A percentile compares a stretch with the other conserved stretches of the same genome.
These are phyloP conservation scores for Nadsonia commutata DNA, from an alignment of 1,139 yeast species.

Conservation along the genomic window DNA sequence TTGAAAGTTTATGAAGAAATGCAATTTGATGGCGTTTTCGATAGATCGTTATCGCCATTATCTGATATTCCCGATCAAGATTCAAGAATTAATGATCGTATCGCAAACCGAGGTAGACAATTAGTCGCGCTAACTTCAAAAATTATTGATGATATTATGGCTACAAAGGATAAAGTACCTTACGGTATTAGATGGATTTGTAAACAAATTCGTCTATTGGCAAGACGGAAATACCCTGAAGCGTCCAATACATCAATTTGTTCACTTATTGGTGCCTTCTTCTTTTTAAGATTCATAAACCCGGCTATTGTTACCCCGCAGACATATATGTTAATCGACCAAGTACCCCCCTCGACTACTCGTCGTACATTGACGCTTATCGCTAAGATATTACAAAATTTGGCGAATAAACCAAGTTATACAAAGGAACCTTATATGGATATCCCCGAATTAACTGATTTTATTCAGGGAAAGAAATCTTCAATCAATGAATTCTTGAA, in stretches of 20 bases:
- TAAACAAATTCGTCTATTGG: conserved; percentile 51
- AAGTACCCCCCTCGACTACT: conserved; percentile 28
- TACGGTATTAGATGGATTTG: conserved; percentile 62
- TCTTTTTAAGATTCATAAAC: conserved; percentile 72
- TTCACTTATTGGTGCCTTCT: conserved; percentile 56
- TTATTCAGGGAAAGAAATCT: conserved; percentile 21
- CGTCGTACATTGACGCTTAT: conserved; percentile 66
- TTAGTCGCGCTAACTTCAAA: conserved; percentile 36
- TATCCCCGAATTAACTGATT: conserved; percentile 16
- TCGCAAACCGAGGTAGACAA: conserved; percentile 21
- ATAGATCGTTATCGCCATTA: conserved; percentile 14
- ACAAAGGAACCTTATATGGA: conserved; percentile 26
- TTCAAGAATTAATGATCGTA: conserved; percentile 19
- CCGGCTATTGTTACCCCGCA: conserved; percentile 92
- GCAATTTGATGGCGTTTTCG: conserved; percentile 15
- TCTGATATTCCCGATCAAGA: conserved; percentile 22
- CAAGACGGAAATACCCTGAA: conserved; percentile 51
- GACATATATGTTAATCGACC: conserved; percentile 34
- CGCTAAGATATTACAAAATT: conserved; percentile 74
- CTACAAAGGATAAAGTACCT: conserved; percentile 48
- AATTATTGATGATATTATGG: conserved; percentile 47
- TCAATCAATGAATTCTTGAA: conserved; percentile 23
- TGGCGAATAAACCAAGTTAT: conserved; percentile 50
- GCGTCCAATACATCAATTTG: conserved; percentile 40
- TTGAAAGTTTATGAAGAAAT: conserved; percentile 23